Base-by-base conservation (phyloP, 306 rosid species). In the Biancaea sappan region DNA sequence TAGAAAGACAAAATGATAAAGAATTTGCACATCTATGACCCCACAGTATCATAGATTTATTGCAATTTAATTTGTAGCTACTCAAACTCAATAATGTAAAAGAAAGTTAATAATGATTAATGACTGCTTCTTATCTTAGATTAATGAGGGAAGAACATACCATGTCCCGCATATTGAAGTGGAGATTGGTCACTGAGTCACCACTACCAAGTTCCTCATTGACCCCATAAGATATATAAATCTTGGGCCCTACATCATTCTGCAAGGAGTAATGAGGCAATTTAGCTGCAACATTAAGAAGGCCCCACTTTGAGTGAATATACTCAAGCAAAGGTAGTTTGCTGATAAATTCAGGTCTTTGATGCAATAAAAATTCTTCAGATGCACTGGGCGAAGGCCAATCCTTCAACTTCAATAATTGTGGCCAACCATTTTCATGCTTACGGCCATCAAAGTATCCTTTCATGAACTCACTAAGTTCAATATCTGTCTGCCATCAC, bases 221-320 rank as follows among this genome's bases (percentile, higher is more conserved):
- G 79, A 84, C 81, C 69, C 99, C 99, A 81, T 95, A 90, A 68
- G 93, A 86, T 75, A 92, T 83, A 79, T 87, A 88, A 68, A 92
- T 92, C 88, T 92, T 95, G 62, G 98, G 99, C 54, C 99, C 99
- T 61, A 87, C 99, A 15, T 95, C 98, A 83, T 92, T 95, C 84
- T 92, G 97, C 83, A 95, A 83, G 81, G 99, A 95, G 89, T 88
- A 95, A 78, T 95, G 99, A 68, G 99, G 99, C 88, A 92, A 74
- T 81, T 95, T 95, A 72, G 99, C 98, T 64, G 98, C 97, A 86
- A 95, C 99, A 81, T 95, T 95, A 40, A 95, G 92, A 87, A 95
- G 92, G 85, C 99, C 99, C 97, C 96, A 92, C 82, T 92, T 92
- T 54, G 97, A 90, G 91, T 92, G 99, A 69, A 95, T 92, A 79